These are phyloP conservation scores for Ceratocystis papillata DNA, from an alignment of 2,329 filamentous ascomycete genomes.

Conservation along the genomic window DNA sequence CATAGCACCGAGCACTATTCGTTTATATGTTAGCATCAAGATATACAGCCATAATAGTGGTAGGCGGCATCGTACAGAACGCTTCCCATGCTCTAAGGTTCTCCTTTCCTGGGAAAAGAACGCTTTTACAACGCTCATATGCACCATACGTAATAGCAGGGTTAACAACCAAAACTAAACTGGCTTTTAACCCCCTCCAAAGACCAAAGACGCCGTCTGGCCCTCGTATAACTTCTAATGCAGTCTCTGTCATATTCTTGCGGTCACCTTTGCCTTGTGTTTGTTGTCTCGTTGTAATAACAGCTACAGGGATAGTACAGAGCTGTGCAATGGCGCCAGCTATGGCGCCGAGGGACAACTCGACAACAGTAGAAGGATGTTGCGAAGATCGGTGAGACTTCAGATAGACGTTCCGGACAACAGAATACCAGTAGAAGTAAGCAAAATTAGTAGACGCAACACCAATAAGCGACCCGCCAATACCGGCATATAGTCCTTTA, in stretches of 20 bases:
- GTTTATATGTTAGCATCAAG: not conserved
- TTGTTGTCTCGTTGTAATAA: constrained; percentile 91
- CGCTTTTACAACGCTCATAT: constrained; percentile 75
- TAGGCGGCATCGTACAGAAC: constrained; percentile 54
- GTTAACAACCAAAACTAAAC: constrained; percentile 88
- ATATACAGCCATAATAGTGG: not conserved
- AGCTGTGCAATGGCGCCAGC: constrained; percentile 86
- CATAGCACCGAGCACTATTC: constrained; percentile 71
- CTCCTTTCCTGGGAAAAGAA: constrained; percentile 65
- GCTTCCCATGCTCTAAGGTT: constrained; percentile 75
- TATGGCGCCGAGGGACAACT: constrained; percentile 73
- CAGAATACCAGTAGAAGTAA: constrained; percentile 98
- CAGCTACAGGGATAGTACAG: constrained; percentile 92
- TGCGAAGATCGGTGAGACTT: constrained; percentile 41
- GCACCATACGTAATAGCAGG: constrained; percentile 96
- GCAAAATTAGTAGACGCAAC: constrained; percentile 98
- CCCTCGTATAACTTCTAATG: constrained; percentile 74
- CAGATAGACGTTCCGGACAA: constrained; percentile 72
- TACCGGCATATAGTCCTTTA: constrained; percentile 75
- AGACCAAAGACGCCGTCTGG: constrained; percentile 82
- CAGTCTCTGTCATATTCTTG: constrained; percentile 79
- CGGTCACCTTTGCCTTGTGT: constrained; percentile 75
- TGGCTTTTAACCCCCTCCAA: constrained; percentile 93
- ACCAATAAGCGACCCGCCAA: constrained; percentile 74
- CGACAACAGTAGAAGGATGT: constrained; percentile 65